Base-by-base conservation (phyloP, 176 grass and related monocot species). In the Zea luxurians region DNA sequence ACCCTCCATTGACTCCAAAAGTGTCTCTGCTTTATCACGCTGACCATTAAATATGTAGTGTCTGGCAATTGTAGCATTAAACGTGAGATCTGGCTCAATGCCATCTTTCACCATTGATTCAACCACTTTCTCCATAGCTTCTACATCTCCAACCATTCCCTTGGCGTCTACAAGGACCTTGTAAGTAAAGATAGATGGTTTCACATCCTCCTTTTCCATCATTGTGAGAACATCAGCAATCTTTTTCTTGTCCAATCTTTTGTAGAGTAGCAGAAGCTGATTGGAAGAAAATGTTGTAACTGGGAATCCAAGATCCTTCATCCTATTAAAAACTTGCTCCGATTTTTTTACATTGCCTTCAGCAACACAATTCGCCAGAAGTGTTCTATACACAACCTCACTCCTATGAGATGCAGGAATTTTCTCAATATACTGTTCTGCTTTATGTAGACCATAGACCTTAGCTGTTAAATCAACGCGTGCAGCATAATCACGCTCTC, bases 221-320 rank as follows among this genome's bases (percentile, higher is more conserved):
- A 87, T 84, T 36, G 44, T 18, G 1, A 95, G 87, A 65, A 91
- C 86, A 89, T 95, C 92, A 53, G 84, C 15, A 11, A 95, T 89
- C 81, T 91, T 95, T 64, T 89, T 95, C 64, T 15, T 89, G 73
- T 95, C 86, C 40, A 85, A 27, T 64, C 78, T 85, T 82, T 87
- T 95, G 80, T 95, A 95, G 50, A 95, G 86, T 57, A 95, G 81
- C 58, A 95, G 55, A 71, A 95, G 89, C 71, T 95, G 92, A 77
- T 95, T 89, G 84, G 58, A 81, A 72, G 86, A 45, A 78, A 95
- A 95, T 61, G 8, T 1, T 48, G 83, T 87, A 40, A 70, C 1
- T 10, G 81, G 81, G 3, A 95, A 80, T 12, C 83, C 88, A 62
- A 91, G 74, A 80, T 83, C 81, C 74, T 86, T 83, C 77, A 95